phyloP scores from a whole-genome alignment of 31 red algal genomes.

The Endocladia muricata region DNA sequence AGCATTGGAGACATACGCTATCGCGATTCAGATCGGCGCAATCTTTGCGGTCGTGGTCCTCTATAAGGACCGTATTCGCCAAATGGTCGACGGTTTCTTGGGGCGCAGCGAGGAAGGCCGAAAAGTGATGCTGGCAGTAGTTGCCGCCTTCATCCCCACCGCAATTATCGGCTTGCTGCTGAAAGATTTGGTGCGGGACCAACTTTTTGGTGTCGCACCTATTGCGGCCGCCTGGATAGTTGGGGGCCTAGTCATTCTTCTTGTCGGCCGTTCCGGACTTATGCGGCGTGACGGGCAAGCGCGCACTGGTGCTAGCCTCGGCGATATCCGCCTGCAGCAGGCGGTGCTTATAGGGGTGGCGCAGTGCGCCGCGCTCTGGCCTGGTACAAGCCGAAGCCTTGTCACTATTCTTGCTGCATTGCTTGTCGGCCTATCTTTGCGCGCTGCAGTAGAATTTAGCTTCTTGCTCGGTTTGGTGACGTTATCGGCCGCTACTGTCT shows the following conservation, averaged over 20 bases:
- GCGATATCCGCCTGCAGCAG: too few species aligned
- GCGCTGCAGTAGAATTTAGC: neutral
- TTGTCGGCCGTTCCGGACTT: too few species aligned
- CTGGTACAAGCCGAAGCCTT: too few species aligned
- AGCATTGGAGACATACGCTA: neutral
- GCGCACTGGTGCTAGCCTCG: too few species aligned
- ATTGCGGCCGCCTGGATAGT: constrained; percentile 12
- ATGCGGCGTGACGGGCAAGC: too few species aligned
- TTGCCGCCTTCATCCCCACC: neutral
- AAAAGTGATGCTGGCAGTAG: neutral
- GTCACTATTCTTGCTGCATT: constrained; percentile 2
- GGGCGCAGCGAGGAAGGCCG: neutral
- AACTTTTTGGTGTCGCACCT: neutral
- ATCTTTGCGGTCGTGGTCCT: constrained; percentile 7
- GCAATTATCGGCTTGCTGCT: neutral
- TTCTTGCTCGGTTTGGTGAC: constrained; percentile 1
- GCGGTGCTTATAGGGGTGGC: too few species aligned
- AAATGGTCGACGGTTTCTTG: neutral
- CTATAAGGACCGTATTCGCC: neutral
- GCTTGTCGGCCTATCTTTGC: neutral
- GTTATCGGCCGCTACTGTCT: constrained; percentile 10
- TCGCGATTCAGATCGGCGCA: constrained; percentile 9
- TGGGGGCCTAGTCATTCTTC: neutral
- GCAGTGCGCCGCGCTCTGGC: too few species aligned
- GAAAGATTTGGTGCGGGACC: neutral